Evolutionary conservation across 1,284 basidiomycete genomes (phyloP).

Genomic region (Puccinia hordei): DNA sequence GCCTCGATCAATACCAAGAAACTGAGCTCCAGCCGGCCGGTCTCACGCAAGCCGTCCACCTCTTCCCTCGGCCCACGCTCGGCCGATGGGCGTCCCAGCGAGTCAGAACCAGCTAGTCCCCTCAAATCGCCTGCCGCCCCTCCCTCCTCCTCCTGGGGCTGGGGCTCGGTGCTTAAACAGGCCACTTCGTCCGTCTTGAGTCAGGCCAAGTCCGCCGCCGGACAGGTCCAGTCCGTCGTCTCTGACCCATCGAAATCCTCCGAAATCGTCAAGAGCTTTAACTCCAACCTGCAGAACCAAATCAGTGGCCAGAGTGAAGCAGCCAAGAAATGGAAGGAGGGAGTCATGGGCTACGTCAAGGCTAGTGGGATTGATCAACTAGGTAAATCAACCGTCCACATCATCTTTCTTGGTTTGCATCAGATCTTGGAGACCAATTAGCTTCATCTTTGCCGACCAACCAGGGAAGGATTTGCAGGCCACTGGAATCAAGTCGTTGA

Average conservation of each 20-base stretch:
- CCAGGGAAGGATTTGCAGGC: conserved; percentile 81
- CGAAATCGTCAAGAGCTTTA: conserved; percentile 45
- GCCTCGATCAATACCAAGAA: conserved; percentile 33
- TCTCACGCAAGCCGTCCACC: conserved; percentile 41
- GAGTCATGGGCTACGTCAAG: conserved; percentile 45
- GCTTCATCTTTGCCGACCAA: background rate
- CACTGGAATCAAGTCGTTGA: conserved; percentile 76
- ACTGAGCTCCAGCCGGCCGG: conserved; percentile 21
- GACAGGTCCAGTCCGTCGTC: conserved; percentile 48
- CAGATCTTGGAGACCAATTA: background rate
- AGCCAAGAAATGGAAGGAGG: conserved; percentile 48
- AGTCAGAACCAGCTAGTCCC: background rate
- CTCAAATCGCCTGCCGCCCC: background rate
- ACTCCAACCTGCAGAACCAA: conserved; percentile 33
- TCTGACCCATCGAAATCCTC: conserved; percentile 41
- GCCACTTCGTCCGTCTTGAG: conserved; percentile 46
- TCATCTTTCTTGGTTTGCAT: background rate
- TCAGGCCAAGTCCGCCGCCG: conserved; percentile 44
- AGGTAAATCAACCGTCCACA: background rate
- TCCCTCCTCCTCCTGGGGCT: conserved; percentile 27
- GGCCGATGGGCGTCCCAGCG: background rate
- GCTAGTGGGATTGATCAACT: conserved; percentile 49
- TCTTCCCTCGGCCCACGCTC: conserved; percentile 16
- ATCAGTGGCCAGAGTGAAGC: conserved; percentile 34
- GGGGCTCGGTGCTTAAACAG: conserved; percentile 48